Base-by-base conservation (phyloP, 169 alveolate species). In the Babesia sp. region DNA sequence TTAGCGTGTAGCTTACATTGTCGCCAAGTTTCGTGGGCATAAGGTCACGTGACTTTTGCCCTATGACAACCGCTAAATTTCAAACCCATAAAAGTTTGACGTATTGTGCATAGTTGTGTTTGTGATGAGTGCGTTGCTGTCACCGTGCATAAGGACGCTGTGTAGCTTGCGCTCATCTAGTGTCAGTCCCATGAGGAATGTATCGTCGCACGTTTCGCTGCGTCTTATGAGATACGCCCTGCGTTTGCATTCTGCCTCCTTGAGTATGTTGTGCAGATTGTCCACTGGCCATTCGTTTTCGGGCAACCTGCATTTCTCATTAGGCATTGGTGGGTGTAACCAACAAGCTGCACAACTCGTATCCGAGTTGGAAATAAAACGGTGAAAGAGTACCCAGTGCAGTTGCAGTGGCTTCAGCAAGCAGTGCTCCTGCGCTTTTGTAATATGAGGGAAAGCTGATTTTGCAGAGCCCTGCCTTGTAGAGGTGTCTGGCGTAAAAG, bases 281-380 rank as follows among this genome's bases (percentile, higher is more conserved):
- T 88, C 93, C n/a, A 88, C 90, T n/a, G 93, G 93, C 93, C 93
- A 88, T 63, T 88, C 93, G 73, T 55, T 75, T 55, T 88, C 91
- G 26, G 93, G 93, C 26, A 88, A 24, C 60, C 93, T 88, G 73
- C n/a, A 26, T 44, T 31, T 31, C 34, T 36, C 22, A 26, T 12
- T 24, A 16, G 24, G 2, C 3, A 18, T 4, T n/a, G n/a, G 22
- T n/a, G 31, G 46, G 56, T 7, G 51, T 11, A 34, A 56, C 84
- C 41, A 51, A 87, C 93, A 84, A 39, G 42, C 57, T 42, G 53
- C 93, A 88, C 22, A 88, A 78, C 58, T 88, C 93, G 57, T 84
- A 84, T 26, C 91, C 93, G 46, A 88, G 59, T 55, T 88, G 87
- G 39, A 88, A 88, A 59, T 84, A 88, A 41, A 88, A 79, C 37